Conservation (phyloP, 371 early-diverging fungal genomes). For the Nematocida ausubeli region DNA sequence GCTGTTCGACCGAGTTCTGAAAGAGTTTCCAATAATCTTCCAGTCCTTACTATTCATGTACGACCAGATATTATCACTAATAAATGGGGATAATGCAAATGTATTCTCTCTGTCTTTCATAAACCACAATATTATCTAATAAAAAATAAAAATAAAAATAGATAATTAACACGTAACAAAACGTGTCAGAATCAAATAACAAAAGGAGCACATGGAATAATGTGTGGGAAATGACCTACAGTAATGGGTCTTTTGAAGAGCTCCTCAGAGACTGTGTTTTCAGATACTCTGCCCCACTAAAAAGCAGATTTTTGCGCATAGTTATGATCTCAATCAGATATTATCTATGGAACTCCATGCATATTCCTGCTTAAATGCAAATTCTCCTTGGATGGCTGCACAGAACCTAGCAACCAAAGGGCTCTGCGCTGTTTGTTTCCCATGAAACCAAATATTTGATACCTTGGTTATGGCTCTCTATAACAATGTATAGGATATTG, state of each 20-base stretch:
- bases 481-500: no score
- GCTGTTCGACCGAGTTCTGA: slow-evolving; percentile 34
- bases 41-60: slow-evolving; percentile 31
- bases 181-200: background rate
- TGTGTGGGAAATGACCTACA: no score
- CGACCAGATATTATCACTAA: slow-evolving; percentile 47
- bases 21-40: slow-evolving; percentile 54
- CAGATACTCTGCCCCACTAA: background rate
- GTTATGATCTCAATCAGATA: background rate
- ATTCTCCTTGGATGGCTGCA: background rate
- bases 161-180: background rate
- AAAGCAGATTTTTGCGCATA: background rate
- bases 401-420: background rate
- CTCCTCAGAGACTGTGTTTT: background rate
- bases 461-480: no score
- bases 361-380: background rate
- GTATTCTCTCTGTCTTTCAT: slow-evolving; percentile 38
- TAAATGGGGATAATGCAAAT: slow-evolving; percentile 32
- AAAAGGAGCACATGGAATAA: background rate
- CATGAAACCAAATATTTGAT: background rate
- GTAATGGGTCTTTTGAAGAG: no score
- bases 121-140: slow-evolving; percentile 48
- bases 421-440: background rate
- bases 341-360: background rate
- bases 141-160: slow-evolving; percentile 35